Evolutionary conservation across 192 early-diverging fungal species (phyloP), one percentile per base, ranked within the genome.

Genomic region (Podochytrium sp.): DNA sequence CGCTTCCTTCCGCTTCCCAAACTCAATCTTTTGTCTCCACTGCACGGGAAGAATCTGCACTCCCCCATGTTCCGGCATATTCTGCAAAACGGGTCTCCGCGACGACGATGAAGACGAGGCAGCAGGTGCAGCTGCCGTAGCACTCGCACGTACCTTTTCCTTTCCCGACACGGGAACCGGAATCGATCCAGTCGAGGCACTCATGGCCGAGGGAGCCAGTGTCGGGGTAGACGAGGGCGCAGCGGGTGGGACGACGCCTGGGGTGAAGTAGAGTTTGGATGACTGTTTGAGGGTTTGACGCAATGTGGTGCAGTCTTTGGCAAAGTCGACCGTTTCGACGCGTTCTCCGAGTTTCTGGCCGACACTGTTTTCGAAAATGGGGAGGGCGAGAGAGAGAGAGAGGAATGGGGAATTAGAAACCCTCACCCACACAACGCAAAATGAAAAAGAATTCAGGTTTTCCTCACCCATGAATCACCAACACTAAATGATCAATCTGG

Each of bases 31-130:
- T 38, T 91, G 90, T 40, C 93, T 74, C 94, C 94, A 95, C 62
- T 92, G 87, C 3, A 95, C 88, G 34, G 94, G 94, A 10, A 95
- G 74, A 3, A 94, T 82, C 74, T 94, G 94, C 25, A 95, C 79
- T 35, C 84, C 84, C 14, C 83, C 81, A 37, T 76, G 33, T 32
- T 73, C 65, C 2, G 82, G 82, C 57, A 87, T 83, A 37, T 63
- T 37, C 29, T 59, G 50, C 25, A 76, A n/a, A 35, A 51, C 65
- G 66, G 80, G 58, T 68, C 76, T 63, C 51, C 53, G 1, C 41
- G 53, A 35, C 55, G 67, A 56, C n/a, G n/a, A n/a, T n/a, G n/a
- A n/a, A n/a, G n/a, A n/a, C n/a, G n/a, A n/a, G 68, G 53, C 55
- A 34, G 65, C 65, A 37, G 35, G 52, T 41, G 53, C 47, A 10